Evolutionary conservation across 768 basidiomycete genomes (phyloP).

Genomic region (Suillus variegatus): DNA sequence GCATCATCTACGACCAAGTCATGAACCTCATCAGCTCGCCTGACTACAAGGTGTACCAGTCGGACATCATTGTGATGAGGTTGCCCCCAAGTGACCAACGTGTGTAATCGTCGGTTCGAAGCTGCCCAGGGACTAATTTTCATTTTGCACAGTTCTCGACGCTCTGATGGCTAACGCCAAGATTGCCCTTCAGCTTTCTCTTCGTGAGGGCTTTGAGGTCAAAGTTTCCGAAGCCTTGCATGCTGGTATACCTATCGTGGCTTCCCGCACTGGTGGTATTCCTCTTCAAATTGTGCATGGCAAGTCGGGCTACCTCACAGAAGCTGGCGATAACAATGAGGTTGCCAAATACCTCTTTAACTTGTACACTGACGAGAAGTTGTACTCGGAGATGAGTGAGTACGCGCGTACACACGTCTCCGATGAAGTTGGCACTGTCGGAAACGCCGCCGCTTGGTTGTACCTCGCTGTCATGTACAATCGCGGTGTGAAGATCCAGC

Average conservation of each 20-base stretch:
- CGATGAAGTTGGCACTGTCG: constrained; percentile 84
- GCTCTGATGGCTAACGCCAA: constrained; percentile 87
- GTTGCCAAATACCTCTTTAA: constrained; percentile 80
- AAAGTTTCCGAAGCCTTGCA: constrained; percentile 96
- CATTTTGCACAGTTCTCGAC: constrained; percentile 63
- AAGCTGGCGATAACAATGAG: constrained; percentile 69
- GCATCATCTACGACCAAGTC: constrained; percentile 84
- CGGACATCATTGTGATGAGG: constrained; percentile 77
- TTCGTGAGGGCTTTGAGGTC: constrained; percentile 96
- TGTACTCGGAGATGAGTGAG: constrained; percentile 63
- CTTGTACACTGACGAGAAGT: constrained; percentile 70
- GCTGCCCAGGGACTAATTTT: constrained; percentile 6
- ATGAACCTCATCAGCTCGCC: constrained; percentile 58
- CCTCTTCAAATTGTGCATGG: constrained; percentile 90
- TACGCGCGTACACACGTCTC: constrained; percentile 77
- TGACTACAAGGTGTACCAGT: constrained; percentile 51
- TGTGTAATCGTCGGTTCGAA: constrained; percentile 36
- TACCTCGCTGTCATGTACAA: constrained; percentile 80
- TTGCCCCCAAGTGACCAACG: constrained; percentile 83
- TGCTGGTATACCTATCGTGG: constrained; percentile 85
- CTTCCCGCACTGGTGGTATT: constrained; percentile 86
- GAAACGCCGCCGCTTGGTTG: constrained; percentile 68
- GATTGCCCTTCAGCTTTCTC: constrained; percentile 89
- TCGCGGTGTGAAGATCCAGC: constrained; percentile 75
- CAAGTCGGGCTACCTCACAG: constrained; percentile 84